Evolutionary conservation across 345 rosid genomes (phyloP), one percentile per base, ranked within the genome.

Genomic region (Eucalyptus victrix): DNA sequence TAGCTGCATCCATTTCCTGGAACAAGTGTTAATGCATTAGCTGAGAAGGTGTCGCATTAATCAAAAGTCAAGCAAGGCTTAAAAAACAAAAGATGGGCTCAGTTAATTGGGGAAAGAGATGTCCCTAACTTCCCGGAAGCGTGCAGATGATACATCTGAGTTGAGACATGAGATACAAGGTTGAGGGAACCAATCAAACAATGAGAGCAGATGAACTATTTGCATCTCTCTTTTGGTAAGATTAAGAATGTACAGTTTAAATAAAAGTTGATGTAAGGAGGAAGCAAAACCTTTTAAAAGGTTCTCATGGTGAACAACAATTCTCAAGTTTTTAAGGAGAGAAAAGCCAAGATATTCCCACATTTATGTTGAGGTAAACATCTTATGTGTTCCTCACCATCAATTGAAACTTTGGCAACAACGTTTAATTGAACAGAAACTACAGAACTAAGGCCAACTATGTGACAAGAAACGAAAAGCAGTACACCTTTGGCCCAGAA

Each of bases 1-100:
- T 92, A 42, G 94, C 95, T 23, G 96, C 95, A 86, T 97, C 99
- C 98, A 97, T 97, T 94, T 97, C 99, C 99, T 97, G 94, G 88
- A 91, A 86, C 42, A 47, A 83, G 34, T 89, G 10, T 42, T 81
- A 51, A 76, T n/a, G 18, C 8, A 30, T 90, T 87, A 88, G 65
- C 88, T 3, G 30, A 86, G 62, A 86, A 50, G 62, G 37, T 10
- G 11, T 12, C 16, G 30, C 32, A 51, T 86, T 32, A 21, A 86
- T 86, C 30, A 56, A 49, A n/a, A 53, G 51, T 76, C 85, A 3
- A 76, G 85, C 85, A 76, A 76, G 24, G 85, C 81, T 72, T 3
- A 72, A 72, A 72, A 72, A 5, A 72, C 28, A 37, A 21, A 37
- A 19, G 45, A 18, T 28, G 83, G 28, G 83, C 83, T 19, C 83